Evolutionary conservation across 1,284 basidiomycete species (phyloP), one percentile per base, ranked within the genome.

Genomic region (Malassezia sympodialis): DNA sequence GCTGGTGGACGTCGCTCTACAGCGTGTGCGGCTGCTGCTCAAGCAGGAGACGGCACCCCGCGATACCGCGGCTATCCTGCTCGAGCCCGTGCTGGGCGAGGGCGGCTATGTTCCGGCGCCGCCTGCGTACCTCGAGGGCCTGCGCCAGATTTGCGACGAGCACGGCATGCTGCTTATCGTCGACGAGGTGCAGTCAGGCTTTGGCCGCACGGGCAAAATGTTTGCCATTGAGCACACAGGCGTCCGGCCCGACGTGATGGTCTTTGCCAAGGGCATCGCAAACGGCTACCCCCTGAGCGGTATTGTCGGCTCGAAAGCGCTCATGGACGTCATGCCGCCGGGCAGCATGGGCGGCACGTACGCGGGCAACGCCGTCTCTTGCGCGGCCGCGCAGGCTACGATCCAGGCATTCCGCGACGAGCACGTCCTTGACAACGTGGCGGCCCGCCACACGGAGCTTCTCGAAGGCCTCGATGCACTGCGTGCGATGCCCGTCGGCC

Each of bases 261-360:
- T 86, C 49, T 85, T 90, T 61, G 91, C 93, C 41, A 96, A 96
- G 82, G 90, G 90, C 15, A 79, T 96, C 19, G 90, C 89, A 31
- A 91, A 91, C 71, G 90, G 90, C 12, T 94, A 93, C 81, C 91
- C 91, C 1, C 79, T 96, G 58, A 90, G 87, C 53, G 89, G 84
- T 24, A 82, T 96, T 40, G 82, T 89, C 49, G 85, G 85, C 61
- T 80, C 84, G 49, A 88, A 83, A 77, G 87, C 88, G 64, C 70
- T 93, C 52, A 90, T 87, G 54, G 86, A 88, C 73, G 82, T 79
- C 66, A 80, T 93, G 60, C 82, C 80, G 69, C 82, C 86, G 7
- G 90, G 89, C 12, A 83, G 82, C 15, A 84, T 93, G 82, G 86
- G 85, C 19, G 69, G 69, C 8, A 72, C 69, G 11, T 72, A 72